phyloP scores from a whole-genome alignment of 139 green algal species.

The Asterochloris erici region DNA sequence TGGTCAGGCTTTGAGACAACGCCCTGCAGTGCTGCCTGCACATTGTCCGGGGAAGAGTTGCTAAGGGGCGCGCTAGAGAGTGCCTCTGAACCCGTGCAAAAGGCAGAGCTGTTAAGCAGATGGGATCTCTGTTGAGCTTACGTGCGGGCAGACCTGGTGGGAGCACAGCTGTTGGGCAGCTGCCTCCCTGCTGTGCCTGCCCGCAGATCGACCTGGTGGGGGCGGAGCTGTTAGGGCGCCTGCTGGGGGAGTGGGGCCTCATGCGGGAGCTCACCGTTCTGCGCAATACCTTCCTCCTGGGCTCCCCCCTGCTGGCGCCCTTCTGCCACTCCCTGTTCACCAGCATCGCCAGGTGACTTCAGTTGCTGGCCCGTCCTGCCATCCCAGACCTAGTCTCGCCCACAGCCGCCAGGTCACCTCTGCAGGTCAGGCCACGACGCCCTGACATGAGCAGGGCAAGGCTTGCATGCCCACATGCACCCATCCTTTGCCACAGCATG shows the following conservation, averaged over 20 bases:
- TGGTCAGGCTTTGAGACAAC: neutral
- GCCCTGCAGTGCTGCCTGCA: neutral
- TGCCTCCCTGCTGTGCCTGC: neutral
- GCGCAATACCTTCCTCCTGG: slow-evolving; percentile 36
- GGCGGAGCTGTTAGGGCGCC: slow-evolving; percentile 22
- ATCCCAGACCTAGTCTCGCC: too few relatives aligned
- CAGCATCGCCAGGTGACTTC: neutral
- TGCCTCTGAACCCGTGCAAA: neutral
- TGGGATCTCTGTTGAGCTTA: neutral
- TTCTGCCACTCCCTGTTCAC: slow-evolving; percentile 22
- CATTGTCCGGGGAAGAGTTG: neutral
- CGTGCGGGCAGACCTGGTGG: neutral
- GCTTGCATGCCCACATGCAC: too few relatives aligned
- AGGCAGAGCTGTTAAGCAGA: neutral
- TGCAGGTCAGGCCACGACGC: too few relatives aligned
- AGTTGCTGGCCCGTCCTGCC: too few relatives aligned
- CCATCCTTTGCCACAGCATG: too few relatives aligned
- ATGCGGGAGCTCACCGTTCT: slow-evolving; percentile 40
- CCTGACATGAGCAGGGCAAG: too few relatives aligned
- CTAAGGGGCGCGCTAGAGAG: neutral
- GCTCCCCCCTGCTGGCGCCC: slow-evolving; percentile 26
- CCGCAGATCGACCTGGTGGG: slow-evolving; percentile 26
- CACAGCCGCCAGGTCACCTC: too few relatives aligned
- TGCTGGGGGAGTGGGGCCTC: slow-evolving; percentile 39
- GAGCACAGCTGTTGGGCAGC: neutral